Conservation (phyloP, 345 rosid genomes). For the Bruguiera gymnorhiza region DNA sequence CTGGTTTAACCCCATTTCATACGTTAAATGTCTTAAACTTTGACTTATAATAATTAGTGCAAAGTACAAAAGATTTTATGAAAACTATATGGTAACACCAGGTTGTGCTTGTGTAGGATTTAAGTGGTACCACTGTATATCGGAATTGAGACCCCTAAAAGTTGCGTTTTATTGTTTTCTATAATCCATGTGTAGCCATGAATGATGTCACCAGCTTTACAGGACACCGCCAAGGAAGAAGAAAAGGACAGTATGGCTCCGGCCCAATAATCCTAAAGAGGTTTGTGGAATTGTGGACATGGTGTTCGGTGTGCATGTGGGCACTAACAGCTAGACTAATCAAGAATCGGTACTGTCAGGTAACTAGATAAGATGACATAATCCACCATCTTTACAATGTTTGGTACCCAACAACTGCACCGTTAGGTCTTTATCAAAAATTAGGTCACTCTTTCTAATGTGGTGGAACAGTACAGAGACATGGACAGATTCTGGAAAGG, state of each 20-base stretch:
- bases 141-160: too few species aligned
- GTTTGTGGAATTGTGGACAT: neutral
- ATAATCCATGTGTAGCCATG: too few species aligned
- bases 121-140: too few species aligned
- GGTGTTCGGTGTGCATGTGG: neutral
- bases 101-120: too few species aligned
- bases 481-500: neutral
- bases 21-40: too few species aligned
- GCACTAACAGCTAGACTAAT: neutral
- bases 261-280: neutral
- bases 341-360: slow-evolving; percentile 1
- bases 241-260: slow-evolving; percentile 2
- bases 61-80: too few species aligned
- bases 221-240: neutral
- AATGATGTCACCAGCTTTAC: too few species aligned
- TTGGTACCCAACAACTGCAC: slow-evolving; percentile 12
- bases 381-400: slow-evolving; percentile 11
- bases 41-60: too few species aligned
- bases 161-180: too few species aligned
- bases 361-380: slow-evolving; percentile 10
- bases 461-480: neutral
- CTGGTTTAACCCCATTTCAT: too few species aligned
- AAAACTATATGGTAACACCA: too few species aligned
- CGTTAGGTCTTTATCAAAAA: slow-evolving; percentile 15
- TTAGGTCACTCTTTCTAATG: slow-evolving; percentile 2